These are phyloP conservation scores for Ichthyophonus hoferi DNA, from an alignment of 208 protist species.

Conservation along the genomic window DNA sequence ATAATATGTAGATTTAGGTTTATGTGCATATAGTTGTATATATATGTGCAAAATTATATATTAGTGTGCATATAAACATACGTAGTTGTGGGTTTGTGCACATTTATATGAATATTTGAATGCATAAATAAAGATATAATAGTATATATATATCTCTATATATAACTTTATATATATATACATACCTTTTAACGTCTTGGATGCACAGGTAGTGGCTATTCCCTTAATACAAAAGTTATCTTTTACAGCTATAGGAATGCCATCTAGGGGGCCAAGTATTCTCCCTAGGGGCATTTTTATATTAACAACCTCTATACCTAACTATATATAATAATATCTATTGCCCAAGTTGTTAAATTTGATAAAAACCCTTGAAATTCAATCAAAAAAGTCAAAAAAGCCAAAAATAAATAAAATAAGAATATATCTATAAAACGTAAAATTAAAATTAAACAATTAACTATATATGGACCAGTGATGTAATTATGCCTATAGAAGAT, in stretches of 20 bases:
- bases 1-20: not conserved
- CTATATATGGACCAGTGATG: too few relatives aligned
- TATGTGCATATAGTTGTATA: not conserved
- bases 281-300: too few relatives aligned
- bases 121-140: not conserved
- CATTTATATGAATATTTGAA: not conserved
- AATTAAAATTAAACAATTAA: too few relatives aligned
- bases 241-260: conserved; percentile 25
- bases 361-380: too few relatives aligned
- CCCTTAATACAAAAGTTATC: conserved; percentile 33
- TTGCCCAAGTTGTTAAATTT: too few relatives aligned
- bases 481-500: too few relatives aligned
- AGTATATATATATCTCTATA: not conserved
- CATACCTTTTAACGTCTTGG: conserved; percentile 18
- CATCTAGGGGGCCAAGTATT: not conserved
- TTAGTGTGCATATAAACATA: not conserved
- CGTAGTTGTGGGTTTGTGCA: not conserved
- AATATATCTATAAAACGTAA: too few relatives aligned
- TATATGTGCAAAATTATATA: not conserved
- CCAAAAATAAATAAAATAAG: too few relatives aligned
- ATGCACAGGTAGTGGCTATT: not conserved
- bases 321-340: too few relatives aligned
- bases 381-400: too few relatives aligned
- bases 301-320: too few relatives aligned
- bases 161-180: not conserved